Evolutionary conservation across 2,329 filamentous ascomycete species (phyloP).

Genomic region (Fusarium oligoseptatum): DNA sequence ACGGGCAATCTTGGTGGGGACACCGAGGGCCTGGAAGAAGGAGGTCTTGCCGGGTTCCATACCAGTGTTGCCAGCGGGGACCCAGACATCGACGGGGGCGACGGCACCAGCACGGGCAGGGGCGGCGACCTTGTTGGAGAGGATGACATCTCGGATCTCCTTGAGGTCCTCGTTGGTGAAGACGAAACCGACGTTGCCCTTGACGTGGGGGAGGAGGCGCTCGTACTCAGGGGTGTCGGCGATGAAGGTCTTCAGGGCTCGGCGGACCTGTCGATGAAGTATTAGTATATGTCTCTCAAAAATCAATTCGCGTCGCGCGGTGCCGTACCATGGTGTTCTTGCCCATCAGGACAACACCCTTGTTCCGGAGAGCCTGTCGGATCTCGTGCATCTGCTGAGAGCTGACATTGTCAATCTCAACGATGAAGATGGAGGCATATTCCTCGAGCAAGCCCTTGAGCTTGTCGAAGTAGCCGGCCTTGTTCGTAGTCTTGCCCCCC

Average conservation of each 20-base stretch:
- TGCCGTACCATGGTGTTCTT: constrained; percentile 98
- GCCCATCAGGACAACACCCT: constrained; percentile 98
- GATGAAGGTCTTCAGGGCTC: constrained; percentile 96
- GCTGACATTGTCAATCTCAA: constrained; percentile 98
- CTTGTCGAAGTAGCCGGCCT: constrained; percentile 99
- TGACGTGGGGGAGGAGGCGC: constrained; percentile 94
- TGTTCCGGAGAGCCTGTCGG: constrained; percentile 87
- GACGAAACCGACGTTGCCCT: constrained; percentile 98
- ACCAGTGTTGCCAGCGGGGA: constrained; percentile 99
- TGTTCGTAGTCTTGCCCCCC: constrained; percentile 94
- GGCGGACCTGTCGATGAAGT: constrained; percentile 76
- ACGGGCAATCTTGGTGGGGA: constrained; percentile 99
- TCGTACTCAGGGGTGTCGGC: constrained; percentile 95
- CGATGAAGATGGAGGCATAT: constrained; percentile 98
- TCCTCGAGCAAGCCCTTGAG: constrained; percentile 96
- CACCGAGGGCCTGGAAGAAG: constrained; percentile 99
- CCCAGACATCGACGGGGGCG: constrained; percentile 91
- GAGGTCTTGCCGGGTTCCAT: constrained; percentile 99
- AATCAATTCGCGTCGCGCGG: background rate
- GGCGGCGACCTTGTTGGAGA: constrained; percentile 96
- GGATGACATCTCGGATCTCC: constrained; percentile 91
- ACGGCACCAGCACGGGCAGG: constrained; percentile 98
- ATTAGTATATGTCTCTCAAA: constrained; percentile 29
- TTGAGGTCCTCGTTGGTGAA: constrained; percentile 99
- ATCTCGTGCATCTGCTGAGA: constrained; percentile 99